Evolutionary conservation across 805 yeast species (phyloP).

Genomic region (Yarrowia bubula): DNA sequence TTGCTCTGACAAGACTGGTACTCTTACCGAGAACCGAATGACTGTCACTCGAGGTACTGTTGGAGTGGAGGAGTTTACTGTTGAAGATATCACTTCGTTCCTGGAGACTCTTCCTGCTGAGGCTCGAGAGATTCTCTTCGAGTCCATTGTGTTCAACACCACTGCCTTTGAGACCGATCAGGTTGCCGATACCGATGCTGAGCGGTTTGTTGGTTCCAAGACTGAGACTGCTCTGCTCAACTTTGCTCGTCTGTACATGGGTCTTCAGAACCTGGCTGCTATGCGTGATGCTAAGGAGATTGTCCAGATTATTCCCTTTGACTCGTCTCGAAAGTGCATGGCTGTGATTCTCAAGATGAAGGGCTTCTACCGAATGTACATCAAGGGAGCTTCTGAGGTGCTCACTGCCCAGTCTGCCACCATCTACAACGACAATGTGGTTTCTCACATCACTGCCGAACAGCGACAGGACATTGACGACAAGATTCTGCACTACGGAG

Average conservation of each 20-base stretch:
- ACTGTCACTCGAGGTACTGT: slow-evolving; percentile 76
- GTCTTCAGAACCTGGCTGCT: slow-evolving; percentile 47
- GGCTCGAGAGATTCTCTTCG: slow-evolving; percentile 39
- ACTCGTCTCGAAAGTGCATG: slow-evolving; percentile 90
- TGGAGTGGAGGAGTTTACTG: slow-evolving; percentile 50
- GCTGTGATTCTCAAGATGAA: slow-evolving; percentile 63
- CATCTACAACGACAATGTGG: slow-evolving; percentile 28
- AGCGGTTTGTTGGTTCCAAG: slow-evolving; percentile 83
- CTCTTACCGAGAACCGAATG: slow-evolving; percentile 92
- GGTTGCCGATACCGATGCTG: slow-evolving; percentile 40
- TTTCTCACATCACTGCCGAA: slow-evolving; percentile 20
- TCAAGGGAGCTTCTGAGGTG: slow-evolving; percentile 96
- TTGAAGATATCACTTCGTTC: slow-evolving; percentile 25
- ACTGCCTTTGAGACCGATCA: slow-evolving; percentile 81
- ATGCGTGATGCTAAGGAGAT: slow-evolving; percentile 48
- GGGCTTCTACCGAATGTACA: slow-evolving; percentile 54
- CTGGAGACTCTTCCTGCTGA: slow-evolving; percentile 28
- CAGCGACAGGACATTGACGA: slow-evolving; percentile 37
- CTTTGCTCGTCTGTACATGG: slow-evolving; percentile 58
- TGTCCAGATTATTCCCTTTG: slow-evolving; percentile 82
- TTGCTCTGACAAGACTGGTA: slow-evolving; percentile 97
- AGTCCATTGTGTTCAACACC: slow-evolving; percentile 74
- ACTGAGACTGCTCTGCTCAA: slow-evolving; percentile 87
- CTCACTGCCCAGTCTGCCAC: slow-evolving; percentile 58
- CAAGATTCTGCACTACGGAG: slow-evolving; percentile 61